Evolutionary conservation across 129 eudicot genomes (phyloP), one percentile per base, ranked within the genome.

Genomic region (Helianthus annuus): DNA sequence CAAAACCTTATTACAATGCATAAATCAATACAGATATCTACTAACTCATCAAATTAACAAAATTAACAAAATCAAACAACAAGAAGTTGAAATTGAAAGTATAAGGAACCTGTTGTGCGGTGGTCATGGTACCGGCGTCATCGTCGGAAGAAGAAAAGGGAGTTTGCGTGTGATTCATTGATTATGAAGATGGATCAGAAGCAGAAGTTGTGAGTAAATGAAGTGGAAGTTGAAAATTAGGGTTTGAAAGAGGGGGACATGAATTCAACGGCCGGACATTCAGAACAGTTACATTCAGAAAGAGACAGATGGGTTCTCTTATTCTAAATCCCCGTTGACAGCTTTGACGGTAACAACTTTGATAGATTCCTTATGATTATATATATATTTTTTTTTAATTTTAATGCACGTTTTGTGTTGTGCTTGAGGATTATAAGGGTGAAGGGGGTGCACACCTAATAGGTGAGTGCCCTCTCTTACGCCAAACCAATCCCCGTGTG

Each of bases 101-200:
- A 4, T 0, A 6, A 51, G 2, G 8, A 24, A 89, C 97, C 96
- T 83, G 87, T 69, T 85, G 87, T 1, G 87, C 82, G 49, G 92
- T 78, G 74, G 89, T 64, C 80, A 82, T 32, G 24, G 86, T 78
- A 16, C 74, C 89, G 59, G 96, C 84, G 65, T 77, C 84, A 51
- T 79, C 85, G 75, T 83, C 82, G 60, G 85, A 73, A 40, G 92
- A 87, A 13, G 87, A 83, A 14, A 88, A 78, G 29, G 83, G 70
- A 69, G 73, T 80, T 19, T 12, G 86, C 2, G 89, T 76, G 74
- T 78, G 83, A 71, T 77, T 85, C 98, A 92, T 91, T 48, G 74
- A 74, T 52, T 48, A 69, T 13, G 72, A 61, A 69, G 56, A n/a
- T 1, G 22, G 45, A 40, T 45, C 51, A 36, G 63, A 10, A 40